These are phyloP conservation scores for Corymbia calophylla DNA, from an alignment of 441 rosid species.

Conservation along the genomic window DNA sequence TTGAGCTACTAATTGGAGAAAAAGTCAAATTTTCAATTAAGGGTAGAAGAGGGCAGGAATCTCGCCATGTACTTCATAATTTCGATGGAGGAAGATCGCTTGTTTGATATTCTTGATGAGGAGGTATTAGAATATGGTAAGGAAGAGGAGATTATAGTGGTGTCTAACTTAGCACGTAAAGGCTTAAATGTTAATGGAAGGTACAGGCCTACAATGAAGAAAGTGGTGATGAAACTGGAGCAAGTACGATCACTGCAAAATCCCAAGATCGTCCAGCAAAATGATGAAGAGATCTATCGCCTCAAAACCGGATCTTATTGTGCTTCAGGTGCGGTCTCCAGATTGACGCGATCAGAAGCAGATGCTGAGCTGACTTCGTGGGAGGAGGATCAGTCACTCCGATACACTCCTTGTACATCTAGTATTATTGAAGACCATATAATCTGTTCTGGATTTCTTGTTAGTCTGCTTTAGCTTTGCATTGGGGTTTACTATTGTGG, in stretches of 20 bases:
- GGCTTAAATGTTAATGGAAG: not conserved
- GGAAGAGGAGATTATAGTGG: not conserved
- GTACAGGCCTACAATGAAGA: not conserved
- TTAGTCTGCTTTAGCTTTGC: not conserved
- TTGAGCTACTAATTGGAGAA: not conserved
- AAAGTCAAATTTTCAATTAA: not conserved
- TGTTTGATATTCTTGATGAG: not conserved
- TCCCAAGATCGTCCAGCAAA: not conserved
- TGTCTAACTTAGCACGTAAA: not conserved
- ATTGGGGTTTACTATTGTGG: not conserved
- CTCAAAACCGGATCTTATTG: not conserved
- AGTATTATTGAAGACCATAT: not conserved
- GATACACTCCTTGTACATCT: not conserved
- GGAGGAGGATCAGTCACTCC: not conserved
- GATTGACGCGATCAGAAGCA: not conserved
- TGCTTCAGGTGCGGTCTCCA: not conserved
- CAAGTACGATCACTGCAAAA: rapidly evolving
- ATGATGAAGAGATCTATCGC: not conserved
- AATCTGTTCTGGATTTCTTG: no score
- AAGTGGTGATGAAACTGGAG: not conserved
- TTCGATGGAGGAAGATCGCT: not conserved
- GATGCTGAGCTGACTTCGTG: not conserved
- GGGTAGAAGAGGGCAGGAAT: not conserved
- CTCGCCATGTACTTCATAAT: not conserved
- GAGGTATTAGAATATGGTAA: not conserved